Evolutionary conservation across 768 basidiomycete genomes (phyloP), one percentile per base, ranked within the genome.

Genomic region (Mycena polygramma): DNA sequence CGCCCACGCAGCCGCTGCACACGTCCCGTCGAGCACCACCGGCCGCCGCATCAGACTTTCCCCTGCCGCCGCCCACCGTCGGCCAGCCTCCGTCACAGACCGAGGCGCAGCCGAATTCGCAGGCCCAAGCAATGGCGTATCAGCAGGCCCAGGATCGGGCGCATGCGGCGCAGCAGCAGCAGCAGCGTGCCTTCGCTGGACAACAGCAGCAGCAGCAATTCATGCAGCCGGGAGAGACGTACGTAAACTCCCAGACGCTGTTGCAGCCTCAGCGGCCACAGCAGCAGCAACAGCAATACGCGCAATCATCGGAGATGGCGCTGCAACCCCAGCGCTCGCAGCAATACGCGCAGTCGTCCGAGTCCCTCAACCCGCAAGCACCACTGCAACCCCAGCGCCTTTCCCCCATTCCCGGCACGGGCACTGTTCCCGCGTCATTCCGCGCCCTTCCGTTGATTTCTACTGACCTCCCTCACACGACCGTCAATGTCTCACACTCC

Each of bases 381-480:
- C 75, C 78, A 46, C 74, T 20, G 63, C 75, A 72, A 66, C 77
- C 74, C n/a, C 73, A 70, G 49, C 74, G 75, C 55, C 79, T 36
- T 74, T 68, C 69, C 75, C 57, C 68, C n/a, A 60, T 67, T 59
- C 76, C 76, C 62, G 77, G 57, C 73, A 80, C 58, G 58, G 77
- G 57, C 73, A 80, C 58, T 55, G 78, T 77, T 51, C 79, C 83
- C 46, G 79, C 87, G 48, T 85, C 85, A 26, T 94, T 92, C 81
- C 91, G 93, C 60, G 90, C 91, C 2, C 87, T 94, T 26, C 93
- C 92, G 15, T 83, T 94, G 30, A 79, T 94, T 24, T 82, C 89
- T 6, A 80, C 83, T 17, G 94, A 97, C 76, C 90, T 99, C 17
- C 90, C 90, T 45, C 87, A 86, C 57, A 94, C 95, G 4, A 85